Base-by-base conservation (phyloP, 768 basidiomycete genomes). In the Amanita muscaria region DNA sequence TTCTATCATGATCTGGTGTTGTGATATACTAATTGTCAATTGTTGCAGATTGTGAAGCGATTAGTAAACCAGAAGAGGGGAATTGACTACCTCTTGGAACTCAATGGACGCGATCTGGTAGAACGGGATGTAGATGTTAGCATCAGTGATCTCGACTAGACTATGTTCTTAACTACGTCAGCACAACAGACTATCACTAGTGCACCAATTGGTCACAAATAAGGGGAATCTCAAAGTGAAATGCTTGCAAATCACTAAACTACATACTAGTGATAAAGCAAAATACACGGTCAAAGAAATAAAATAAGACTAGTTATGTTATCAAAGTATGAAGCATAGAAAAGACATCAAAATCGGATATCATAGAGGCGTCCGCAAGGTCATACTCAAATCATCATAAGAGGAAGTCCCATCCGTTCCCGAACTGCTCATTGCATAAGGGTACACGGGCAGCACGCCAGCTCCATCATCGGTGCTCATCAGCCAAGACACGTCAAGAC, bases 381-480 rank as follows among this genome's bases (percentile, higher is more conserved):
- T 46, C 44, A 38, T 46, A 33, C 44, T 46, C 22, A 46, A 15
- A 22, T 46, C 44, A 31, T 46, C 44, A 38, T 38, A 46, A 5
- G 44, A 46, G 7, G 44, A 46, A 9, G 44, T 46, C 21, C 36
- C 36, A 30, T 46, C 44, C 36, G 44, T 46, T 11, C 44, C 44
- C 19, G 44, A 35, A 18, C 36, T 46, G 29, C 44, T 39, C 35
- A 46, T 12, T 21, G 44, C 44, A 38, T 46, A 46, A 8, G 35
- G 15, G 14, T 44, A 36, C 24, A 36, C 24, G 11, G 9, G 3
- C 30, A 36, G 44, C 24, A 46, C 27, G 25, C 18, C 10, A 12
- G 18, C 44, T 11, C 36, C 29, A 16, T 22, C 37, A 32, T 23
- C 27, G 27, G 7, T 46, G 44, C 27, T 18, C 8, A 27, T 19